Conservation (phyloP, 2,329 filamentous ascomycete species). For the Fonsecaea pugnacius region DNA sequence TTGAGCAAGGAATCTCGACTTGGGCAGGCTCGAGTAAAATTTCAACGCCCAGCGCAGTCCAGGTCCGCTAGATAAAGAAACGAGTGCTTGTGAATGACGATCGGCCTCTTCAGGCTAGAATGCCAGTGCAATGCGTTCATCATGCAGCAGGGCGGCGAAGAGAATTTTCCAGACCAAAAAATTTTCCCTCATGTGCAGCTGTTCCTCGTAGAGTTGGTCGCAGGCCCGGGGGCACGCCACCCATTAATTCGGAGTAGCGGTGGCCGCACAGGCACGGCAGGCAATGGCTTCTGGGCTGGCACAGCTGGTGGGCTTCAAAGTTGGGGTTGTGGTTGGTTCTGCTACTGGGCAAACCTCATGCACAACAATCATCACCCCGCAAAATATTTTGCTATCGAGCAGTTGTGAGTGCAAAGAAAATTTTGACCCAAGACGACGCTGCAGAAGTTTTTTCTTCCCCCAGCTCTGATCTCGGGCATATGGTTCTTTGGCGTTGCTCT, state of each 20-base stretch:
- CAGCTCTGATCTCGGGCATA: constrained; percentile 11
- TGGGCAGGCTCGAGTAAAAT: neutral
- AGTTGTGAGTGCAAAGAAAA: constrained; percentile 28
- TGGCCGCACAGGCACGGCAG: constrained; percentile 5
- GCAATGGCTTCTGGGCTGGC: constrained; percentile 1
- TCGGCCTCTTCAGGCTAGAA: constrained; percentile 1
- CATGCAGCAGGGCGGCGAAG: constrained; percentile 5
- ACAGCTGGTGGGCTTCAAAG: constrained; percentile 7
- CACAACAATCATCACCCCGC: constrained; percentile 24
- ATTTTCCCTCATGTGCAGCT: neutral
- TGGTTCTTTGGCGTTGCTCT: constrained; percentile 12
- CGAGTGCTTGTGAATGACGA: neutral
- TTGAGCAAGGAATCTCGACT: neutral
- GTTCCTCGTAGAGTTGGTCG: neutral
- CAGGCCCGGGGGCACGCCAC: constrained; percentile 17
- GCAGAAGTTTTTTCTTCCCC: constrained; percentile 17
- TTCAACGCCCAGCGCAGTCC: neutral
- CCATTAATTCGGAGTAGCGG: constrained; percentile 19
- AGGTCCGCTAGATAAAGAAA: neutral
- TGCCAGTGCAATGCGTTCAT: neutral
- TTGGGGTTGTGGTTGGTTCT: constrained; percentile 21
- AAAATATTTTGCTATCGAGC: constrained; percentile 29
- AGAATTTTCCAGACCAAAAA: constrained; percentile 13
- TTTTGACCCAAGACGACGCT: constrained; percentile 22
- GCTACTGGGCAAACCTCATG: constrained; percentile 2